Conservation (phyloP, 176 grass and related monocot species). For the Juncus inflexus region DNA sequence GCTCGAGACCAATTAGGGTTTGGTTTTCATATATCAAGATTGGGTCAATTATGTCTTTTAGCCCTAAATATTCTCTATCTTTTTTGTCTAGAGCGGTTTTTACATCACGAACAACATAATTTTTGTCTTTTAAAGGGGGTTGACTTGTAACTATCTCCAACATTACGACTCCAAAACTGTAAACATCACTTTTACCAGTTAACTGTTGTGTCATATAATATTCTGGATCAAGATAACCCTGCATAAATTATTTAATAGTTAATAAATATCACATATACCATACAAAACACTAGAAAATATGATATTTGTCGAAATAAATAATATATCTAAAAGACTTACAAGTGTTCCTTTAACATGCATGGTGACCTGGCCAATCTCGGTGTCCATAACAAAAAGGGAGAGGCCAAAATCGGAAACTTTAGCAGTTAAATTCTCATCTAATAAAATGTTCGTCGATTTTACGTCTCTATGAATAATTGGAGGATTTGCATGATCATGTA, state of each 20-base stretch:
- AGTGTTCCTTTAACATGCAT: constrained; percentile 81
- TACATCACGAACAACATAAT: constrained; percentile 62
- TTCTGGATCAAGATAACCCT: constrained; percentile 92
- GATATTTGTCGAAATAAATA: background rate
- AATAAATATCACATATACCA: background rate
- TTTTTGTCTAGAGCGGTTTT: constrained; percentile 47
- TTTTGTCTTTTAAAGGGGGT: constrained; percentile 46
- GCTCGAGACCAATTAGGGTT: constrained; percentile 33
- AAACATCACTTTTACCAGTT: constrained; percentile 83
- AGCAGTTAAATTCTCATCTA: constrained; percentile 61
- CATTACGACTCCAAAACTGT: constrained; percentile 77
- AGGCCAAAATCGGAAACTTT: constrained; percentile 93
- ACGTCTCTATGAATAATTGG: constrained; percentile 94
- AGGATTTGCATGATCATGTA: constrained; percentile 91
- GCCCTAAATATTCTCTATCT: constrained; percentile 35
- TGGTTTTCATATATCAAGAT: constrained; percentile 32
- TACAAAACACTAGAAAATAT: background rate
- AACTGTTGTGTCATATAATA: constrained; percentile 82
- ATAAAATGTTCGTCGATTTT: constrained; percentile 82
- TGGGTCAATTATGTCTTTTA: constrained; percentile 68
- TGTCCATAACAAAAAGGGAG: constrained; percentile 57
- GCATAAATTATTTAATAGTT: constrained; percentile 2
- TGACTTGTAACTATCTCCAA: constrained; percentile 60
- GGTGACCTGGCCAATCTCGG: constrained; percentile 43
- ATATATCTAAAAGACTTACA: constrained; percentile 32